Evolutionary conservation across 2,329 filamentous ascomycete genomes (phyloP).

Genomic region (Davidsoniella virescens): DNA sequence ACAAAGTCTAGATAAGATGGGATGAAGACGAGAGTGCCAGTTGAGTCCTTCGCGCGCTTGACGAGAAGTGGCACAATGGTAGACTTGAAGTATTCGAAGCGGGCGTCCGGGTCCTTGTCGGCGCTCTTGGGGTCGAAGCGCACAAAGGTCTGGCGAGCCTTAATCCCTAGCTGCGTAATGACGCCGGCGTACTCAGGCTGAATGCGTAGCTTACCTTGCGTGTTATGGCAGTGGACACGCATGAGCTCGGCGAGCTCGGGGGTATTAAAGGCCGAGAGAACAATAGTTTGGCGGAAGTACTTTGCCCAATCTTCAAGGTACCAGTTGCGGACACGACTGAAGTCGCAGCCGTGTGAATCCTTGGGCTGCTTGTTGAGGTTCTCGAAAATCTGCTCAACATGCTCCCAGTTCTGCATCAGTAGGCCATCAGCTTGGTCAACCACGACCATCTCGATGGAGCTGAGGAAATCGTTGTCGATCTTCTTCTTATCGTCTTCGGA

Average conservation of each 20-base stretch:
- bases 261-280: conserved; percentile 69
- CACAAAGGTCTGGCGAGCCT: conserved; percentile 74
- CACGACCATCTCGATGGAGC: conserved; percentile 79
- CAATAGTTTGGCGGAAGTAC: conserved; percentile 69
- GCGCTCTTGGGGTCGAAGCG: conserved; percentile 50
- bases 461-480: conserved; percentile 77
- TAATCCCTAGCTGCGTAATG: conserved; percentile 56
- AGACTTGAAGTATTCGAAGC: conserved; percentile 82
- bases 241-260: conserved; percentile 75
- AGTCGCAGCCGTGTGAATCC: conserved; percentile 83
- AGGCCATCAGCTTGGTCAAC: conserved; percentile 86
- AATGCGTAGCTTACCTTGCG: conserved; percentile 62
- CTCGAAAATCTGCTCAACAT: conserved; percentile 79
- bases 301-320: conserved; percentile 79
- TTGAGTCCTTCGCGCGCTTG: conserved; percentile 46
- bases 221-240: conserved; percentile 61
- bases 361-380: conserved; percentile 83
- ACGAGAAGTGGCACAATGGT: conserved; percentile 61
- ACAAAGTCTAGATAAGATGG: conserved; percentile 93
- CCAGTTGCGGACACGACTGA: conserved; percentile 76
- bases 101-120: conserved; percentile 62
- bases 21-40: conserved; percentile 72
- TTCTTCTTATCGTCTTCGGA: conserved; percentile 47
- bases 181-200: conserved; percentile 49
- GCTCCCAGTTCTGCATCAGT: conserved; percentile 97